These are phyloP conservation scores for Aegilops speltoides DNA, from an alignment of 176 grass and related monocot genomes.

Conservation along the genomic window DNA sequence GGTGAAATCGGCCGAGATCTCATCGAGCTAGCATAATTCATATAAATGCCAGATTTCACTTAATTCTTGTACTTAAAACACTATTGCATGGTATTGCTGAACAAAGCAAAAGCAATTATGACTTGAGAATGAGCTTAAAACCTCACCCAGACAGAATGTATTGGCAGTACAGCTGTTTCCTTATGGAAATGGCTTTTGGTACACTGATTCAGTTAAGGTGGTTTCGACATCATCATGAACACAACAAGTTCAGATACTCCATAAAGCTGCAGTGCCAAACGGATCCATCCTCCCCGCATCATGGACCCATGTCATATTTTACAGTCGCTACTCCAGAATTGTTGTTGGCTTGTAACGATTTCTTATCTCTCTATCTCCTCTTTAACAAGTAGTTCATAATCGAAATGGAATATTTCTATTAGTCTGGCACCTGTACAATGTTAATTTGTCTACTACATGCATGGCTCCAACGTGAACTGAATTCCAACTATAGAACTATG, in stretches of 20 bases:
- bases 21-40: not conserved
- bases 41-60: not conserved
- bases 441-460: not conserved
- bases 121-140: not conserved
- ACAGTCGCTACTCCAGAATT: not conserved
- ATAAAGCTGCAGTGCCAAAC: not conserved
- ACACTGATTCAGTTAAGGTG: conserved; percentile 1
- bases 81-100: not conserved
- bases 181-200: not conserved
- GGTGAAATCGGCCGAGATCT: not conserved
- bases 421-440: not conserved
- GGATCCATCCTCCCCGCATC: not conserved
- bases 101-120: not conserved
- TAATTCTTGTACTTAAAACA: conserved; percentile 1
- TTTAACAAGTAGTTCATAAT: not conserved
- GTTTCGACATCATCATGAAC: not conserved
- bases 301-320: not conserved
- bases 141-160: not conserved
- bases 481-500: not conserved
- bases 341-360: not conserved
- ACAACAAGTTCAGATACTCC: not conserved
- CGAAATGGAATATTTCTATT: not conserved
- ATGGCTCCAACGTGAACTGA: not conserved
- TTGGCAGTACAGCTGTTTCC: not conserved
- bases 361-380: not conserved